Evolutionary conservation across 1,139 yeast species (phyloP).

Genomic region (Suhomyces kunorum): DNA sequence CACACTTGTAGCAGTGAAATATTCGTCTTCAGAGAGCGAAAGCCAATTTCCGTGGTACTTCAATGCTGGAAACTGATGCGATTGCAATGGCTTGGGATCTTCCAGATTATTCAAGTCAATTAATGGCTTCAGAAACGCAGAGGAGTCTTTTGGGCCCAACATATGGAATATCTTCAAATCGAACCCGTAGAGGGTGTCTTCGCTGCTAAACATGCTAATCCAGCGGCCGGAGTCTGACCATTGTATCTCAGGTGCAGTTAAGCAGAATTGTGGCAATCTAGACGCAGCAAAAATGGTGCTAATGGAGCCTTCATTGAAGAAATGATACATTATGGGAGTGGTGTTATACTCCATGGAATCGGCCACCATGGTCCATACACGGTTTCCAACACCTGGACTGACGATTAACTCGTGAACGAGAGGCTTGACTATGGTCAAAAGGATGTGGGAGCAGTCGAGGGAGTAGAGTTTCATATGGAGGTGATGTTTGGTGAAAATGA

Average conservation of each 20-base stretch:
- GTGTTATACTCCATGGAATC: constrained; percentile 18
- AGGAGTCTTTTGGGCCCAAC: constrained; percentile 21
- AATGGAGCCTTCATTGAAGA: constrained; percentile 36
- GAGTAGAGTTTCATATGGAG: constrained; percentile 40
- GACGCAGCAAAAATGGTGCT: constrained; percentile 22
- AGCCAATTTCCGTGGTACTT: constrained; percentile 11
- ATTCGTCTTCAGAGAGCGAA: constrained; percentile 15
- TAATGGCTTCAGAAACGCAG: constrained; percentile 1
- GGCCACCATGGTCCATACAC: constrained; percentile 34
- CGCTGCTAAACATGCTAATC: constrained; percentile 31
- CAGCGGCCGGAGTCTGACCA: constrained; percentile 44
- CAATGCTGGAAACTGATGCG: neutral
- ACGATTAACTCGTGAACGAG: constrained; percentile 17
- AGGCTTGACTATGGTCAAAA: constrained; percentile 38
- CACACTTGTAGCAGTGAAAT: constrained; percentile 19
- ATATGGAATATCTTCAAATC: constrained; percentile 30
- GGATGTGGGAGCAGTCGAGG: constrained; percentile 37
- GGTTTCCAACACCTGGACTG: constrained; percentile 20
- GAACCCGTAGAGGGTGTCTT: constrained; percentile 33
- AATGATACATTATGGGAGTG: constrained; percentile 34
- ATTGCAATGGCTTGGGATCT: neutral
- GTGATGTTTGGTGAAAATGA: constrained; percentile 31
- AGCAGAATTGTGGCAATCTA: constrained; percentile 10
- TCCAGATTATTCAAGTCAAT: constrained; percentile 3
- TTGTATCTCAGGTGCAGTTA: constrained; percentile 21